Evolutionary conservation across 1,284 basidiomycete species (phyloP), one percentile per base, ranked within the genome.

Genomic region (Boletus semigastroideus): DNA sequence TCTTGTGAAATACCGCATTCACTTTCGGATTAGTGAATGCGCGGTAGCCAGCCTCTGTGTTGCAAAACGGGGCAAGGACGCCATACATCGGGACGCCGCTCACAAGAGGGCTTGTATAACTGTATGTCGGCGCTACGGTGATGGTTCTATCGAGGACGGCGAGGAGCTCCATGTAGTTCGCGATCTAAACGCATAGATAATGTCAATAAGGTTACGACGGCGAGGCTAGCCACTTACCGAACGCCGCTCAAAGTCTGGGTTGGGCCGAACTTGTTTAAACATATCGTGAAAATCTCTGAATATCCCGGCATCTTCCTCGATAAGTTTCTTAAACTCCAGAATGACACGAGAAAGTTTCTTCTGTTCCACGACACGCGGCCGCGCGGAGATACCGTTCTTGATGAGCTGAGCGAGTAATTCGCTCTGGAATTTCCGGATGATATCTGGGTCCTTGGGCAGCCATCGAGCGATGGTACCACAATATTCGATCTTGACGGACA

Each of bases 21-120:
- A 82, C 75, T 42, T 67, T 66, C 2, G 71, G 67, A 48, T 76
- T 71, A 27, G 69, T 69, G 64, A 80, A 80, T 8, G 69, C 72
- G 7, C 67, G 62, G 51, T 75, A 74, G 2, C 78, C 78, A 8
- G 72, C 74, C 4, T 63, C 59, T 0, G 60, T 62, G 40, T 63
- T 60, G 44, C 58, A 56, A 42, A 65, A 64, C 11, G 58, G 63
- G 10, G 60, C 58, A 11, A 64, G 56, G 11, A 55, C 50, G 1
- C 62, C 65, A 37, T 67, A 64, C 44, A 67, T 59, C 6, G 63
- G 49, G 9, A 50, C 38, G 4, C 49, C 30, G 13, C 36, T 62
- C 25, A 66, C 55, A 17, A 64, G 62, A 28, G 63, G 54, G 33
- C 54, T 61, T 5, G 34, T 49, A 14, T 52, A 54, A 12, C 44